phyloP scores from a whole-genome alignment of 1,284 basidiomycete genomes.

The Grifola frondosa region DNA sequence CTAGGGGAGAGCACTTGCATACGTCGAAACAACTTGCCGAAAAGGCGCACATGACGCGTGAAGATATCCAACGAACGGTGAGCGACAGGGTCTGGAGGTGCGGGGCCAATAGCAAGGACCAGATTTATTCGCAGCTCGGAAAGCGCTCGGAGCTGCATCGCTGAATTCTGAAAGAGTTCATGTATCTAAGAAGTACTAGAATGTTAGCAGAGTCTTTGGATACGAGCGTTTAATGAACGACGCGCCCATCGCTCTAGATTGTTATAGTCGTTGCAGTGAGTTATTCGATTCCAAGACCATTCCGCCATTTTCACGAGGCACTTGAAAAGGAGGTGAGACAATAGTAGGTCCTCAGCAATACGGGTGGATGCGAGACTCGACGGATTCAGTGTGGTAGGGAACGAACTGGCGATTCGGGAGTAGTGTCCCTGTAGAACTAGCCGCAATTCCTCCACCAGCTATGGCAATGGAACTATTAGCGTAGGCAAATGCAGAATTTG shows the following conservation, averaged over 20 bases:
- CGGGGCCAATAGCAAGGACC: slow-evolving; percentile 33
- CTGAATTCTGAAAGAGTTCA: slow-evolving; percentile 59
- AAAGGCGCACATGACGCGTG: slow-evolving; percentile 63
- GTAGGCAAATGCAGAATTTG: neutral
- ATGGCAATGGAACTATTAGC: slow-evolving; percentile 8
- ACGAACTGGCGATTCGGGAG: slow-evolving; percentile 46
- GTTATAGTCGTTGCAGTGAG: slow-evolving; percentile 38
- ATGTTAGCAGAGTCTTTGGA: slow-evolving; percentile 5
- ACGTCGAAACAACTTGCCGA: slow-evolving; percentile 77
- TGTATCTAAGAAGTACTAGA: slow-evolving; percentile 42
- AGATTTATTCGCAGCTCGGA: slow-evolving; percentile 47
- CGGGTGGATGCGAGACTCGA: slow-evolving; percentile 36
- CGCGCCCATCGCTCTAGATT: slow-evolving; percentile 56
- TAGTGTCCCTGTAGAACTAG: slow-evolving; percentile 58
- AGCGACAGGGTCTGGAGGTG: slow-evolving; percentile 29
- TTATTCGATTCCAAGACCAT: slow-evolving; percentile 68
- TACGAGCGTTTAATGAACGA: slow-evolving; percentile 2
- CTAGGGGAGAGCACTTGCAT: slow-evolving; percentile 61
- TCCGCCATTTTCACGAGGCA: slow-evolving; percentile 61
- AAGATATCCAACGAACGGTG: slow-evolving; percentile 50
- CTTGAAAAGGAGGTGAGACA: slow-evolving; percentile 72
- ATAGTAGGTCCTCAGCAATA: slow-evolving; percentile 51
- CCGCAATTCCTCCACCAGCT: slow-evolving; percentile 60
- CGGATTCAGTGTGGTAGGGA: slow-evolving; percentile 37
- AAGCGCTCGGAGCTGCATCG: slow-evolving; percentile 52